Evolutionary conservation across 306 rosid genomes (phyloP), one percentile per base, ranked within the genome.

Genomic region (Trifolium dubium): DNA sequence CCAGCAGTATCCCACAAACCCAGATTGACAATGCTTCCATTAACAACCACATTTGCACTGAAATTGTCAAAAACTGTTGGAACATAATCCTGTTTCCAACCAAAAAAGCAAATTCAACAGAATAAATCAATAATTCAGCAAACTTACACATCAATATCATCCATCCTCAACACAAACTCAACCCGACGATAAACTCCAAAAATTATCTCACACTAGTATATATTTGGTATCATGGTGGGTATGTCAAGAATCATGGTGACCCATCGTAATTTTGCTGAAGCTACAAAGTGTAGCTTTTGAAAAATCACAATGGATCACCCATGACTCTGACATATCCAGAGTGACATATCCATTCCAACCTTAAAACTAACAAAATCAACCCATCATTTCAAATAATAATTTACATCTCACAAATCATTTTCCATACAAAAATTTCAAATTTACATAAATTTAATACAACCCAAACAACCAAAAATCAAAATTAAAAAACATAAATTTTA

Each of bases 1-100:
- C 99, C 98, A 49, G 99, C 98, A 80, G 99, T 95, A 74, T 95
- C 99, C 98, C 99, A 95, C 83, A 95, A 88, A 19, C 99, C 99
- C 84, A 95, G 88, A 78, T 95, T 95, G 55, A 95, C 99, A 79
- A 95, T 92, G 84, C 80, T 73, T 68, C 99, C 99, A 81, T 95
- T 92, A 76, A 95, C 99, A 77, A 95, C 99, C 83, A 95, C 99
- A 67, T 95, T 95, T 68, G 98, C 99, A 44, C 98, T 95, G 81
- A 95, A 95, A 86, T 95, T 95, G 96, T 95, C 98, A 14, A 92
- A 92, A 81, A 90, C 96, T 59, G 98, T 92, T 5, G 98, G 98
- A 81, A 92, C 98, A 44, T 90, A 92, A 90, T 92, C 98, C 98
- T 92, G 91, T 88, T 85, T 56, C 49, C 80, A 85, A 77, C 17